Base-by-base conservation (phyloP, 371 early-diverging fungal genomes). In the Mucor plumbeus region DNA sequence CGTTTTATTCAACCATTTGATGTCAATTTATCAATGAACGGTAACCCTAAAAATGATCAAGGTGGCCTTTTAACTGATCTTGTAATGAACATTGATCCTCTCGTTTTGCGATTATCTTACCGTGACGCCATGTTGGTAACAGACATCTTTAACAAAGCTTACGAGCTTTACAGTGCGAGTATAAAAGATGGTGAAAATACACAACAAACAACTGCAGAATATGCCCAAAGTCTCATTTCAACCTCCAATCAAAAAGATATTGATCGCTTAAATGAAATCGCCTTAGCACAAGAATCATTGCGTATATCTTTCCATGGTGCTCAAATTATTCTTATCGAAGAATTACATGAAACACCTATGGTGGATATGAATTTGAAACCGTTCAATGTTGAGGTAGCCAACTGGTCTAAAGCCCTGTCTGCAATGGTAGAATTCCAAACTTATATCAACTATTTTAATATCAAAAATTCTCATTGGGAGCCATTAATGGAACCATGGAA, bases 391-490 rank as follows among this genome's bases (percentile, higher is more conserved):
- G 89, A 92, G 60, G 87, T 92, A 4, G 75, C 88, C 2, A 94
- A 99, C 69, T 99, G 99, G 99, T 92, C 93, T 0, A 82, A 90
- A 8, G 76, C 85, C 66, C 71, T 96, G 67, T 88, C 90, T 19
- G 87, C 94, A 11, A 87, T 92, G 64, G 87, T 90, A 5, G 82
- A 88, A 2, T 75, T 98, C 14, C 78, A 84, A 31, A 69, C 96
- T 26, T 88, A 88, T 59, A 88, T 92, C 62, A 97, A 97, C 70
- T 95, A 92, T 77, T 99, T 94, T 70, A 98, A 99, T 79, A 81
- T 95, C 57, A 92, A 93, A 60, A 97, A 95, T 76, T 98, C 99
- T 10, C 96, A 97, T 71, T 99, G 99, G 99, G 99, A 99, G 75
- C 98, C 99, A 0, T 64, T 99, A 31, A 67, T 98, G 26, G 99